Evolutionary conservation across 2,329 filamentous ascomycete species (phyloP), one percentile per base, ranked within the genome.

Genomic region (Neofusicoccum ribis): DNA sequence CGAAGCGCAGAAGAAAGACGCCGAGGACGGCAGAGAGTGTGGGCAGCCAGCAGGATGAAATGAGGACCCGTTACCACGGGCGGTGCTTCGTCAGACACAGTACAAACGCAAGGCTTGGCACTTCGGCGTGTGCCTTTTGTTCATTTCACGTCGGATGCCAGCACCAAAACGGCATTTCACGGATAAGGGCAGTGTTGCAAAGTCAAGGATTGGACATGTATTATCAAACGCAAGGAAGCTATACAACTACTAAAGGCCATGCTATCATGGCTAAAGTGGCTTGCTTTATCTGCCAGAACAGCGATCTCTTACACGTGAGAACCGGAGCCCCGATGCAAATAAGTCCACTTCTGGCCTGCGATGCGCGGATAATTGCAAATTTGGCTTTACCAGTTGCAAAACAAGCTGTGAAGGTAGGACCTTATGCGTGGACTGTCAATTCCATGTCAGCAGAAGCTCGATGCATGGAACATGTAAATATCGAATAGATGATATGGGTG

Each of bases 361-460:
- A 49, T 14, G 12, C 46, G 2, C 15, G 2, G 7, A 2, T 49
- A 11, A 3, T 14, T 5, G 23, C 8, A 11, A 14, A 15, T 31
- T 11, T 5, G 20, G 5, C 4, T 8, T 14, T n/a, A 5, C 23
- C 5, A 7, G 27, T 31, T 7, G 27, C 27, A 31, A 31, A 7
- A 31, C 5, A 31, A 31, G 27, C 27, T 31, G 27, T 31, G 5
- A 31, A 5, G 27, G 27, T 7, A 7, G 27, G 27, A 7, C 27
- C 27, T 31, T 7, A 6, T 15, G 49, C 31, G n/a, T 34, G 2
- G 6, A 36, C n/a, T 60, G 17, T 39, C 12, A 15, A 20, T 47
- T 34, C 41, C 50, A 27, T 34, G 50, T 64, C 41, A 64, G 61
- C 50, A 37, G 43, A 36, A 46, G 17, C 12, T 37, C 61, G 41